Conservation (phyloP, 2,329 filamentous ascomycete species). For the Macroventuria anomochaeta region DNA sequence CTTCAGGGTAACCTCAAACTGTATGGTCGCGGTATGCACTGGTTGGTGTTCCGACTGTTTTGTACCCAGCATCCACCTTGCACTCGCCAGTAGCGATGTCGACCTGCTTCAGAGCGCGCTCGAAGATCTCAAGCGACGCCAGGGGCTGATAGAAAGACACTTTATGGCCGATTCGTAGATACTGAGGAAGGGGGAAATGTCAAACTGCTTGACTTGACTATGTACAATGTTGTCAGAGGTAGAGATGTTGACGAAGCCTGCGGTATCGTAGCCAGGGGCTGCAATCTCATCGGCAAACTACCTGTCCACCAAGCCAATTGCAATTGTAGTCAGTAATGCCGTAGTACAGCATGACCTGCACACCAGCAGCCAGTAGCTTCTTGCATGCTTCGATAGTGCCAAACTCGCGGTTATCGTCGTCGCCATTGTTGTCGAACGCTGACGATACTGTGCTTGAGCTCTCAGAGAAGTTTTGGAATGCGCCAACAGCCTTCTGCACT, state of each 20-base stretch:
- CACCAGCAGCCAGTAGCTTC: constrained; percentile 49
- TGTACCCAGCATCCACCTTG: constrained; percentile 35
- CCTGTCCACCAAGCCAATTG: constrained; percentile 56
- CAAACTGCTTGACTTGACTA: constrained; percentile 61
- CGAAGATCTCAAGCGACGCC: constrained; percentile 57
- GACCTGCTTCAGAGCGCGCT: constrained; percentile 55
- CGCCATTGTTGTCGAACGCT: constrained; percentile 58
- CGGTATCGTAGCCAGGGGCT: constrained; percentile 51
- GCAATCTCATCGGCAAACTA: constrained; percentile 50
- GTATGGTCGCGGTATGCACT: constrained; percentile 53
- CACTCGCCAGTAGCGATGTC: constrained; percentile 59
- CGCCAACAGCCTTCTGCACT: constrained; percentile 65
- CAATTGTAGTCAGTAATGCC: constrained; percentile 59
- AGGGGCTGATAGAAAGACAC: constrained; percentile 64
- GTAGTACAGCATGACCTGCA: constrained; percentile 53
- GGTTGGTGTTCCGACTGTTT: constrained; percentile 44
- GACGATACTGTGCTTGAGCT: constrained; percentile 52
- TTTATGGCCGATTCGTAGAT: constrained; percentile 60
- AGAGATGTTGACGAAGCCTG: constrained; percentile 58
- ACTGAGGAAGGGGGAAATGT: constrained; percentile 58
- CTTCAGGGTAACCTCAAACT: constrained; percentile 50
- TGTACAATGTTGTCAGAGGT: constrained; percentile 57
- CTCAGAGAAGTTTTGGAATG: constrained; percentile 64
- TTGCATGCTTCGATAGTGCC: constrained; percentile 52
- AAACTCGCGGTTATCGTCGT: constrained; percentile 56